Percentiles rank a stretch among this genome's conserved stretches.
phyloP scores from a whole-genome alignment of 768 basidiomycete genomes.

The Auriscalpium microsporum region DNA sequence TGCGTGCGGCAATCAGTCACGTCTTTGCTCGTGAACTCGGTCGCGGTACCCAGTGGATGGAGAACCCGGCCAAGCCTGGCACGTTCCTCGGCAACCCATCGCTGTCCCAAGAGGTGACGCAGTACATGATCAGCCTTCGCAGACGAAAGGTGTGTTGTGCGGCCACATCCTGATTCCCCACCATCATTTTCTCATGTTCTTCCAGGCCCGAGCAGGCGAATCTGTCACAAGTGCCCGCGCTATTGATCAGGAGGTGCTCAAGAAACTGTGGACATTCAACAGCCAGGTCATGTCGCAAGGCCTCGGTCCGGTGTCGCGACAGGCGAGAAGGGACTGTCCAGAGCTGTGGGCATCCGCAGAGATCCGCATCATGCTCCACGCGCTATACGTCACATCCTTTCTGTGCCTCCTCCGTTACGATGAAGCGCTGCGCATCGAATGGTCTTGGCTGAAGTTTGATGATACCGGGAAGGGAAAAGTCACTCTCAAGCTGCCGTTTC shows the following conservation, averaged over 20 bases:
- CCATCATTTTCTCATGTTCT: not conserved
- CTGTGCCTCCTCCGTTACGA: constrained; percentile 19
- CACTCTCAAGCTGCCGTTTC: constrained; percentile 9
- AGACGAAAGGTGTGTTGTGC: constrained; percentile 15
- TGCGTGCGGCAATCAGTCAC: constrained; percentile 19
- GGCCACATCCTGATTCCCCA: not conserved
- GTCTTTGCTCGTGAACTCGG: constrained; percentile 11
- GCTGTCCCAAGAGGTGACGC: constrained; percentile 12
- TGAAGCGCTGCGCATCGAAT: constrained; percentile 17
- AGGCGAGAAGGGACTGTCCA: not conserved
- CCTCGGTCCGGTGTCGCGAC: not conserved
- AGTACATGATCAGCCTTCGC: constrained; percentile 20
- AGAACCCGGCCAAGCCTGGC: constrained; percentile 1
- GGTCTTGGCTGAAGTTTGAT: constrained; percentile 8
- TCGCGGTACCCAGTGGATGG: constrained; percentile 11
- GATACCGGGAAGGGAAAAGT: not conserved
- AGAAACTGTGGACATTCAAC: constrained; percentile 14
- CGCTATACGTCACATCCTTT: constrained; percentile 14
- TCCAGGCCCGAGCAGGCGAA: constrained; percentile 14
- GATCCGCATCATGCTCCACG: constrained; percentile 17
- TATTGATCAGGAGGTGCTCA: constrained; percentile 15
- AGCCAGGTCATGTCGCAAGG: not conserved
- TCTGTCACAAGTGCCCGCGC: constrained; percentile 19
- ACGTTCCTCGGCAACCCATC: constrained; percentile 17
- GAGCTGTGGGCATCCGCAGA: constrained; percentile 13